phyloP scores from a whole-genome alignment of 73 alveolate genomes.

The Uronychia binucleata region DNA sequence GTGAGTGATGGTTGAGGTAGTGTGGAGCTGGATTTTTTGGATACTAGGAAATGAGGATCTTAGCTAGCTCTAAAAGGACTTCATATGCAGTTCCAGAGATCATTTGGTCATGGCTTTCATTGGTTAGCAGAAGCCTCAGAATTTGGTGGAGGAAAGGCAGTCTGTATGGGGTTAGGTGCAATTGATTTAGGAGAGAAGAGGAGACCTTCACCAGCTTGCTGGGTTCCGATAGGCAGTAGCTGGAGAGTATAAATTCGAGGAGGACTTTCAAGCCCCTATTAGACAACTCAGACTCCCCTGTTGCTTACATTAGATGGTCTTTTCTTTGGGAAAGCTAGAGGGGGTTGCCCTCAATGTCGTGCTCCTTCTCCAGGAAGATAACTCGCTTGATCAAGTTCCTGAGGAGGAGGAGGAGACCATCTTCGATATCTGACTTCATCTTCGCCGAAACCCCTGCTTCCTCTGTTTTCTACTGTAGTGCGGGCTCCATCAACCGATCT shows the following conservation, averaged over 20 bases:
- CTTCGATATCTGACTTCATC: not conserved
- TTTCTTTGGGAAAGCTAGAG: too few relatives aligned
- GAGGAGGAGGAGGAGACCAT: not conserved
- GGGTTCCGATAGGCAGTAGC: not conserved
- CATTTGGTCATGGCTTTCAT: too few relatives aligned
- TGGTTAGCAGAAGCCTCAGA: too few relatives aligned
- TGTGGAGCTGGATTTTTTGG: too few relatives aligned
- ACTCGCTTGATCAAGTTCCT: not conserved
- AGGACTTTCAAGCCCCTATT: not conserved
- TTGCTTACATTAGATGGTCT: not conserved
- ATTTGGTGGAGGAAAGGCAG: not conserved
- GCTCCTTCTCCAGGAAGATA: not conserved
- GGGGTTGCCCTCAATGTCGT: not conserved
- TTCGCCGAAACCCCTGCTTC: not conserved
- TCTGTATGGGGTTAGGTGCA: not conserved
- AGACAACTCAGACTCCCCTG: not conserved
- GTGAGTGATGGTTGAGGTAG: too few relatives aligned
- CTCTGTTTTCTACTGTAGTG: not conserved
- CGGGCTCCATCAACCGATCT: not conserved
- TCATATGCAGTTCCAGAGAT: too few relatives aligned
- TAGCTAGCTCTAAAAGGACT: too few relatives aligned
- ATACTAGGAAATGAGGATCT: too few relatives aligned
- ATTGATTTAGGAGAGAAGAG: not conserved
- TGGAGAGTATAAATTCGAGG: not conserved
- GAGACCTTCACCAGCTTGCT: not conserved